These are phyloP conservation scores for Floccularia luteovirens DNA, from an alignment of 768 basidiomycete genomes.

Conservation along the genomic window DNA sequence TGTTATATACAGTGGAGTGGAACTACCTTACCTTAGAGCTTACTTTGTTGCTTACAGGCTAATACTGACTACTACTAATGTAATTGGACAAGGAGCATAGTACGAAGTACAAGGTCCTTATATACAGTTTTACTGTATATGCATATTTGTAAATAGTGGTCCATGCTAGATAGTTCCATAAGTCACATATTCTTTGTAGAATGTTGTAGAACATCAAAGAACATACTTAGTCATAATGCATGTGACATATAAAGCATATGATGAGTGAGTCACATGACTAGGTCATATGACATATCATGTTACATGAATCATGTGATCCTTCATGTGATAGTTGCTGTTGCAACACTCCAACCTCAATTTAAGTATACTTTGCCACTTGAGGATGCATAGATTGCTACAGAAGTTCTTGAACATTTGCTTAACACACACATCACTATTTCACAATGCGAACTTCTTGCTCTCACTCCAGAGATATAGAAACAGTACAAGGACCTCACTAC, in stretches of 20 bases:
- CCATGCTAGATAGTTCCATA: no score
- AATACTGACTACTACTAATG: no score
- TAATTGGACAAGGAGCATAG: no score
- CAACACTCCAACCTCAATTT: neutral
- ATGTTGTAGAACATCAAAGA: neutral
- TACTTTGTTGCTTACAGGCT: no score
- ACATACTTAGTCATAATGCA: neutral
- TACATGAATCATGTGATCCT: no score
- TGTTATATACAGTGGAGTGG: no score
- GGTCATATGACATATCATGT: neutral
- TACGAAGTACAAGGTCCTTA: no score
- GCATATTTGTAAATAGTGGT: no score
- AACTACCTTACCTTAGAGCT: no score
- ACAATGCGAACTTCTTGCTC: slow-evolving; percentile 10
- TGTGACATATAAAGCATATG: neutral
- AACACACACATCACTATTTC: slow-evolving; percentile 12
- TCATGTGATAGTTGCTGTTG: neutral
- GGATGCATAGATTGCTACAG: slow-evolving; percentile 7
- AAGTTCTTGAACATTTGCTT: slow-evolving; percentile 9
- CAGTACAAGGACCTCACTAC: slow-evolving; percentile 11
- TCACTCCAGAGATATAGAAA: slow-evolving; percentile 12
- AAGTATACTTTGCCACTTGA: slow-evolving; percentile 7
- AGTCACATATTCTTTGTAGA: no score
- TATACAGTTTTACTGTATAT: no score
- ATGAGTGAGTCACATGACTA: neutral